Percentiles rank a stretch among this genome's conserved stretches.
phyloP scores from a whole-genome alignment of 2,329 filamentous ascomycete species.

The Sphaceloma murrayae region DNA sequence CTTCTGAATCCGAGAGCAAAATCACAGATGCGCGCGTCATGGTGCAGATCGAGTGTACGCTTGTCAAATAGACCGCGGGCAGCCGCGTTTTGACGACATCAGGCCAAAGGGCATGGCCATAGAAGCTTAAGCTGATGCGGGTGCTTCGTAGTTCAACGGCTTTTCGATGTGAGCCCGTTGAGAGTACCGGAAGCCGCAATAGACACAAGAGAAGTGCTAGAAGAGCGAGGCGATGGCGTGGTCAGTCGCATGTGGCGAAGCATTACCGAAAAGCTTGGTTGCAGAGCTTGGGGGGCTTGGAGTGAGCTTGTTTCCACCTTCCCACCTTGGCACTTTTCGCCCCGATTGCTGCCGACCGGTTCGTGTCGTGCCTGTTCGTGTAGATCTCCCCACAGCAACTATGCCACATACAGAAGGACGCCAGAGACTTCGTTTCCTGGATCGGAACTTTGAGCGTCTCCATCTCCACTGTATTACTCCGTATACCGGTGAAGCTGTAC shows the following conservation, averaged over 20 bases:
- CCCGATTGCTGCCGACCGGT: not conserved
- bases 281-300: conserved; percentile 4
- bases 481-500: no score
- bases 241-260: no score
- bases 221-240: not conserved
- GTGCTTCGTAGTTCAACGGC: no score
- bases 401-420: conserved; percentile 4
- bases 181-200: not conserved
- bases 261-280: conserved; percentile 13
- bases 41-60: no score
- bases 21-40: not conserved
- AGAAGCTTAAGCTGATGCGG: no score
- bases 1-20: not conserved
- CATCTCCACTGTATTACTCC: no score
- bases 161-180: no score
- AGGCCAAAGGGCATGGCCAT: no score
- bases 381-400: no score
- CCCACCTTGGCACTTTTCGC: conserved; percentile 7
- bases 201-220: not conserved
- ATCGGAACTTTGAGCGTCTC: not conserved
- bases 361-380: no score
- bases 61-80: not conserved
- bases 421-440: not conserved
- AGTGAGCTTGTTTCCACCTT: conserved; percentile 10
- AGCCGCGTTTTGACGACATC: not conserved